These are phyloP conservation scores for Vaccinium corymbosum DNA, from an alignment of 148 eudicot genomes.

Conservation along the genomic window DNA sequence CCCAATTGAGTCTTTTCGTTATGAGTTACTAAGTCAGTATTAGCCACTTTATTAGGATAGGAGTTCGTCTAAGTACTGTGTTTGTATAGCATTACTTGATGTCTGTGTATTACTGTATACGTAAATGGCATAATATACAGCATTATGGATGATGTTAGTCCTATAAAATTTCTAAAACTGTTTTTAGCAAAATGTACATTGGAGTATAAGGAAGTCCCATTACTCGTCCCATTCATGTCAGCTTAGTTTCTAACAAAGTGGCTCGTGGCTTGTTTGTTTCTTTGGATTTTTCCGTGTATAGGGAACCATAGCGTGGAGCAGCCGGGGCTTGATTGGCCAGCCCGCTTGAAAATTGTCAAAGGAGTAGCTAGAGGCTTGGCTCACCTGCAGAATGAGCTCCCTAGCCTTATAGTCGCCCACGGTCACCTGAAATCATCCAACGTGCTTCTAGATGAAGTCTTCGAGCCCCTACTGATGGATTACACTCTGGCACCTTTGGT, in stretches of 20 bases:
- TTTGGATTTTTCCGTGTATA: constrained; percentile 14
- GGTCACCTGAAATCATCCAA: constrained; percentile 83
- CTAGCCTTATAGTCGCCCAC: constrained; percentile 49
- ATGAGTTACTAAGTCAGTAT: not conserved
- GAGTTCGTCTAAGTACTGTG: not conserved
- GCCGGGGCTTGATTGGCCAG: constrained; percentile 53
- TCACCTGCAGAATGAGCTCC: constrained; percentile 59
- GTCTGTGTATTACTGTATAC: not conserved
- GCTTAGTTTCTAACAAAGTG: not conserved
- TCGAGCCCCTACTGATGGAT: constrained; percentile 62
- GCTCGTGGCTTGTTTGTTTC: not conserved
- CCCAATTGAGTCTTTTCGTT: not conserved
- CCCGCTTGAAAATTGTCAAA: constrained; percentile 53
- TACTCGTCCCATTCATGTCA: not conserved
- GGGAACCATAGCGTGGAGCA: constrained; percentile 33
- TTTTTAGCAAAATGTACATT: not conserved
- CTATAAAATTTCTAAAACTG: not conserved
- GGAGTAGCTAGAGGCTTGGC: constrained; percentile 67
- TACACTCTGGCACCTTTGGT: constrained; percentile 58
- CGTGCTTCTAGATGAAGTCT: constrained; percentile 49
- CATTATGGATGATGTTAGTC: not conserved
- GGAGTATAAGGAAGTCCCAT: not conserved
- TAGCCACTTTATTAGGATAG: not conserved
- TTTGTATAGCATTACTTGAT: not conserved
- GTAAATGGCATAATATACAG: not conserved